Conservation (phyloP, 2,329 filamentous ascomycete species). For the Tolypocladium nubicola region DNA sequence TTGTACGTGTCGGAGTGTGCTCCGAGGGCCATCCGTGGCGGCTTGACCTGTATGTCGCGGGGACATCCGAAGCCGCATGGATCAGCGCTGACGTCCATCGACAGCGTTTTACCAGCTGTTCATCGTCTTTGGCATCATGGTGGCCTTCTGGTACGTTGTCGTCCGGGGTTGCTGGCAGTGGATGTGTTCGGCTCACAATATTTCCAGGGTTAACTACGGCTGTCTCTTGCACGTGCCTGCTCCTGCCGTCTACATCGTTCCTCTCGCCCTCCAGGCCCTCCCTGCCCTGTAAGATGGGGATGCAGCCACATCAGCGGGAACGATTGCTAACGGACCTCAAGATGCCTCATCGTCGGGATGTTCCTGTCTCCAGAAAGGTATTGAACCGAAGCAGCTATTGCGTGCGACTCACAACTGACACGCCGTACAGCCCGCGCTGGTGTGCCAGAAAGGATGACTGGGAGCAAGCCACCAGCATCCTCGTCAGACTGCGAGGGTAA, state of each 20-base stretch:
- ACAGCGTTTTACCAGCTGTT: constrained; percentile 38
- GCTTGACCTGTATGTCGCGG: constrained; percentile 28
- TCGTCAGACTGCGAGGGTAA: constrained; percentile 38
- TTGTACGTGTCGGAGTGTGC: constrained; percentile 39
- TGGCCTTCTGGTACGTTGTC: constrained; percentile 25
- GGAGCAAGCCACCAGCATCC: constrained; percentile 48
- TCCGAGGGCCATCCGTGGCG: constrained; percentile 38
- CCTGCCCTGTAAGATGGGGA: constrained; percentile 38
- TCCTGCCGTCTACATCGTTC: constrained; percentile 46
- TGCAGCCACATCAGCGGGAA: neutral
- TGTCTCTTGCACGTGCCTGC: constrained; percentile 34
- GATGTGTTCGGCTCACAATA: constrained; percentile 3
- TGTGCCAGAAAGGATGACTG: constrained; percentile 57
- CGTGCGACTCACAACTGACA: neutral
- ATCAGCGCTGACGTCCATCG: neutral
- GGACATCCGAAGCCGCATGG: neutral
- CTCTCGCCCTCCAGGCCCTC: constrained; percentile 53
- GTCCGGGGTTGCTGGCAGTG: too few relatives aligned
- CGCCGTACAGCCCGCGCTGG: constrained; percentile 47
- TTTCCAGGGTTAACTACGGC: constrained; percentile 44
- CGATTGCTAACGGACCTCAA: constrained; percentile 7
- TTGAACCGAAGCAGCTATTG: neutral
- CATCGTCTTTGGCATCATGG: constrained; percentile 32
- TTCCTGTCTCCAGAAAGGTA: constrained; percentile 42
- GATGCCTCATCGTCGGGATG: constrained; percentile 48